A percentile compares a stretch with the other conserved stretches of the same genome.
Evolutionary conservation across 2,329 filamentous ascomycete species (phyloP).

Genomic region (Sporothrix brunneoviolacea): DNA sequence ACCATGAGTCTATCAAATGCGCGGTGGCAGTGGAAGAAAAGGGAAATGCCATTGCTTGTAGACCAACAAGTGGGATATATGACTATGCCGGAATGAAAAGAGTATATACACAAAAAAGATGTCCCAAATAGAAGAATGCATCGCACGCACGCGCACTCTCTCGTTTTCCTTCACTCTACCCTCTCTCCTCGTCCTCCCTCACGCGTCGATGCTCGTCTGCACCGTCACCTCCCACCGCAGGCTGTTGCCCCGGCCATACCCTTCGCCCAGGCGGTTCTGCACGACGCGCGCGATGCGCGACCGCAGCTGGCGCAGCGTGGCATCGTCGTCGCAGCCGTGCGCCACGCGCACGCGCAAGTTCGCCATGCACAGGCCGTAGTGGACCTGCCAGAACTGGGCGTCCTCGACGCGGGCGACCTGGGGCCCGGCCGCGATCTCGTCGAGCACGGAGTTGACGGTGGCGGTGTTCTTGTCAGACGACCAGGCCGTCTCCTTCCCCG

Average conservation of each 20-base stretch:
- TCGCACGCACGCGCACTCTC: no score
- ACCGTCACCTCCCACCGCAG: slow-evolving; percentile 91
- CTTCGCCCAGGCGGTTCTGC: slow-evolving; percentile 78
- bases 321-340: slow-evolving; percentile 63
- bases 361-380: slow-evolving; percentile 94
- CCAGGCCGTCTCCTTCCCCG: slow-evolving; percentile 24
- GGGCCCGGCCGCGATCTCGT: slow-evolving; percentile 76
- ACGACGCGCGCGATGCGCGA: slow-evolving; percentile 72
- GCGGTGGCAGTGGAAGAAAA: no score
- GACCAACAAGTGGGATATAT: no score
- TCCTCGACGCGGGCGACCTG: slow-evolving; percentile 74
- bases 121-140: no score
- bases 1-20: no score
- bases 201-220: slow-evolving; percentile 53
- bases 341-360: slow-evolving; percentile 74
- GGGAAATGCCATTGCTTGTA: no score
- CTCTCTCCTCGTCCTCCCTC: no score
- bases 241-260: slow-evolving; percentile 71
- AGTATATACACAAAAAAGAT: no score
- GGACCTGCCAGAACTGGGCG: slow-evolving; percentile 96
- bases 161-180: not conserved
- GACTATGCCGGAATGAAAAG: no score
- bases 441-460: slow-evolving; percentile 55
- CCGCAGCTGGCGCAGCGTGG: slow-evolving; percentile 64
- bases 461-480: not conserved